A percentile compares a stretch with the other conserved stretches of the same genome.
phyloP scores from a whole-genome alignment of 2,329 filamentous ascomycete species.

The Monilinia fructicola region DNA sequence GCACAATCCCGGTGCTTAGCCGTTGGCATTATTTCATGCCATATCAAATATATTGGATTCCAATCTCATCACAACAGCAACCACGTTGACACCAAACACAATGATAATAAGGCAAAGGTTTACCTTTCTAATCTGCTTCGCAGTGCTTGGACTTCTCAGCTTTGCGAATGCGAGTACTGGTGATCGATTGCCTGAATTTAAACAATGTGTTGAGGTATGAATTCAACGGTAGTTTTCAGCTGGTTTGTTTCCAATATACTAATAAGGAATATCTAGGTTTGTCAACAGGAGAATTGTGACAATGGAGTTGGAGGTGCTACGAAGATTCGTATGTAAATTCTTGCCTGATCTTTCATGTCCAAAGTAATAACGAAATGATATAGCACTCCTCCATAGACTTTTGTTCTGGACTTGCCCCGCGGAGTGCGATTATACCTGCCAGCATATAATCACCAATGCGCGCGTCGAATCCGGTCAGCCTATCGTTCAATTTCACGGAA shows the following conservation, averaged over 20 bases:
- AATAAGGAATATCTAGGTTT: slow-evolving; percentile 58
- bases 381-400: slow-evolving; percentile 80
- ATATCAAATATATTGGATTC: neutral
- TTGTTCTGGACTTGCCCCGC: slow-evolving; percentile 88
- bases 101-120: slow-evolving; percentile 34
- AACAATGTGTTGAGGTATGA: slow-evolving; percentile 75
- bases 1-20: neutral
- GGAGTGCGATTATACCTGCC: slow-evolving; percentile 98
- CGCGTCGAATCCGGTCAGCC: slow-evolving; percentile 66
- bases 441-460: slow-evolving; percentile 79
- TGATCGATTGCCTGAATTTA: slow-evolving; percentile 84
- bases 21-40: neutral
- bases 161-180: slow-evolving; percentile 71
- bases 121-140: slow-evolving; percentile 26
- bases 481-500: slow-evolving; percentile 92
- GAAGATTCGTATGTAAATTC: slow-evolving; percentile 35
- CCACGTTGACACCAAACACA: slow-evolving; percentile 23
- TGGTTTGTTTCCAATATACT: slow-evolving; percentile 22
- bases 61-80: neutral
- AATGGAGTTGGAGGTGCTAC: slow-evolving; percentile 54
- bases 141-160: slow-evolving; percentile 40
- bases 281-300: slow-evolving; percentile 76
- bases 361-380: slow-evolving; percentile 28
- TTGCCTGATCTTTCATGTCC: slow-evolving; percentile 19
- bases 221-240: neutral